A percentile compares a stretch with the other conserved stretches of the same genome.
phyloP scores from a whole-genome alignment of 129 eudicot species.

The Solidago caesia region DNA sequence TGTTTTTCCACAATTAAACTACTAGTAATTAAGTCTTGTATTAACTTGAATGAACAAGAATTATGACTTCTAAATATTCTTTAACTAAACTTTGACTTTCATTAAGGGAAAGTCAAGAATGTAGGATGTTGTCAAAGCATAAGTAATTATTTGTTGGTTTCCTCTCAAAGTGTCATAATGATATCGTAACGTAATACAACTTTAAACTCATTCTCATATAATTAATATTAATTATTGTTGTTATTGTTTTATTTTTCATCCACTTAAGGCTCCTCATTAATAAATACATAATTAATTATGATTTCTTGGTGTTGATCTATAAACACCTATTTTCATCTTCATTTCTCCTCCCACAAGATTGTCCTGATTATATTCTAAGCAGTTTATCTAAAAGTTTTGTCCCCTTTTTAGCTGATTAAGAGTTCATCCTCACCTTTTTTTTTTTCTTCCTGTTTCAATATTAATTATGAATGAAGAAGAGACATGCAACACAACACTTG shows the following conservation, averaged over 20 bases:
- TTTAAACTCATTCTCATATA: conserved; percentile 36
- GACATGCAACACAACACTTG: conserved; percentile 47
- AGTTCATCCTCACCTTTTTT: too few species aligned
- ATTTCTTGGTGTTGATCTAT: conserved; percentile 25
- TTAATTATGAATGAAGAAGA: conserved; percentile 46
- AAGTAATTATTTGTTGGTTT: conserved; percentile 36
- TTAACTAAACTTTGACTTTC: conserved; percentile 36
- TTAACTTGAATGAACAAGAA: conserved; percentile 27
- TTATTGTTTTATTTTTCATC: conserved; percentile 30
- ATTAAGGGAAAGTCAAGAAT: conserved; percentile 29
- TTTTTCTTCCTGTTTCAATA: not conserved
- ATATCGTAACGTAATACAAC: conserved; percentile 40
- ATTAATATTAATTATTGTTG: conserved; percentile 36
- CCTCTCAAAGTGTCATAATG: conserved; percentile 35
- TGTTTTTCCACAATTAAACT: too few species aligned
- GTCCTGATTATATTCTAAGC: conserved; percentile 3
- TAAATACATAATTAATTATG: conserved; percentile 49
- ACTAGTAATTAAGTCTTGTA: conserved; percentile 6
- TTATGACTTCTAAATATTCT: conserved; percentile 31
- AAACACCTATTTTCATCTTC: conserved; percentile 26
- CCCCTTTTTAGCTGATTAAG: not conserved
- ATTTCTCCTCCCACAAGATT: conserved; percentile 11
- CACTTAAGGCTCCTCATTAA: conserved; percentile 28
- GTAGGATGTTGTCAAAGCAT: conserved; percentile 35
- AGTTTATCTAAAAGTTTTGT: not conserved